Conservation (phyloP, 1,139 yeast species). For the Blastobotrys ciferrii region DNA sequence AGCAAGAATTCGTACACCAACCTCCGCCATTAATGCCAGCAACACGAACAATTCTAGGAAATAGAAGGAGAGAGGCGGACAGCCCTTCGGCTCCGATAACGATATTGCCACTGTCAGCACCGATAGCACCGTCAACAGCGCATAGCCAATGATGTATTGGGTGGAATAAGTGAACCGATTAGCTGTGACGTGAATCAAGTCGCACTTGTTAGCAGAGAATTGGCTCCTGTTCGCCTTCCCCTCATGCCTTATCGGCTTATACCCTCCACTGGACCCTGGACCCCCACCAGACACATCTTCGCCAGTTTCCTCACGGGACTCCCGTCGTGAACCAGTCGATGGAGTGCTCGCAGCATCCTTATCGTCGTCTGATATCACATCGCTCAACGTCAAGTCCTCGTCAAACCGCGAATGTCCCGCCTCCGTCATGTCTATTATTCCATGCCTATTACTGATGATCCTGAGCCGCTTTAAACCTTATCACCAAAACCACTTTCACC, state of each 20-base stretch:
- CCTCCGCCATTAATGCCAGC: slow-evolving; percentile 22
- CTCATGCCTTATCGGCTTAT: neutral
- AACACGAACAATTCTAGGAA: slow-evolving; percentile 21
- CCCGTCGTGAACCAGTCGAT: neutral
- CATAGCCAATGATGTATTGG: slow-evolving; percentile 21
- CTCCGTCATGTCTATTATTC: neutral
- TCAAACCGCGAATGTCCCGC: neutral
- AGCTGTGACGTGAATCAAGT: slow-evolving; percentile 21
- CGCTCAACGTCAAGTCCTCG: slow-evolving; percentile 4
- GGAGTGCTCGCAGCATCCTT: slow-evolving; percentile 7
- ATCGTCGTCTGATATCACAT: slow-evolving; percentile 8
- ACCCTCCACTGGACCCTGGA: neutral
- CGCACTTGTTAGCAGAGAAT: slow-evolving; percentile 19
- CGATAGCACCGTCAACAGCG: slow-evolving; percentile 20
- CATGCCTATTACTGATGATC: no score
- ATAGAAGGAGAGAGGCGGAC: slow-evolving; percentile 22
- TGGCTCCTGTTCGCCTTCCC: slow-evolving; percentile 14
- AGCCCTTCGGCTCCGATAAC: slow-evolving; percentile 22
- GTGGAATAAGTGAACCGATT: slow-evolving; percentile 24
- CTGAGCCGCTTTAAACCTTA: no score
- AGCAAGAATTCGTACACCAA: slow-evolving; percentile 20
- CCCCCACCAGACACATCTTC: neutral
- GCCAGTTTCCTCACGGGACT: neutral
- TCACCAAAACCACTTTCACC: no score
- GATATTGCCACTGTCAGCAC: slow-evolving; percentile 22